These are phyloP conservation scores for Rhytidiadelphus loreus DNA, from an alignment of 225 moss, liverwort and hornwort genomes.

Conservation along the genomic window DNA sequence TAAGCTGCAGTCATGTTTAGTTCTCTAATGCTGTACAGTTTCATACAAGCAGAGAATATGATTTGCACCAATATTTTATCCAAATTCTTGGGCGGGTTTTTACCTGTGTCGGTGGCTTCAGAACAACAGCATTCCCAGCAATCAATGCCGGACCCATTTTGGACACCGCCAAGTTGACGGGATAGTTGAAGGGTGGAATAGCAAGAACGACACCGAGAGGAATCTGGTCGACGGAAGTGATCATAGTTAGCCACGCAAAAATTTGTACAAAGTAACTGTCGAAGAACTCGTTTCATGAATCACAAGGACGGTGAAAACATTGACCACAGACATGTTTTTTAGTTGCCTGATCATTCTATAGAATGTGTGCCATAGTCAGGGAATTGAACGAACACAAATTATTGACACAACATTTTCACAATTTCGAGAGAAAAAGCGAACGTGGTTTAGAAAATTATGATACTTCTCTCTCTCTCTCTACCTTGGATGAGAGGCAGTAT, in stretches of 20 bases:
- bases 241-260: neutral
- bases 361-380: neutral
- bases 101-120: conserved; percentile 98
- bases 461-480: neutral
- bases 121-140: conserved; percentile 79
- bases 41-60: neutral
- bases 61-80: neutral
- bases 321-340: rapidly evolving
- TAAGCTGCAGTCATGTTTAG: neutral
- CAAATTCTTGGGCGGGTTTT: neutral
- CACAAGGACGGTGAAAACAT: neutral
- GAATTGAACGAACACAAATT: neutral
- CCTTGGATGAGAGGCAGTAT: conserved; percentile 94
- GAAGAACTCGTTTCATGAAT: neutral
- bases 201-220: conserved; percentile 88
- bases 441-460: neutral
- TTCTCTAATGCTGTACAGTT: neutral
- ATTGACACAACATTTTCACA: neutral
- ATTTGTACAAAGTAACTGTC: too few species aligned
- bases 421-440: too few species aligned
- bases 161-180: conserved; percentile 90
- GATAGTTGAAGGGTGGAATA: conserved; percentile 97
- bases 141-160: conserved; percentile 92
- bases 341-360: neutral
- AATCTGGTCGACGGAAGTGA: conserved; percentile 33